These are phyloP conservation scores for Pythium utonaiense DNA, from an alignment of 352 stramenopile genomes.

Conservation along the genomic window DNA sequence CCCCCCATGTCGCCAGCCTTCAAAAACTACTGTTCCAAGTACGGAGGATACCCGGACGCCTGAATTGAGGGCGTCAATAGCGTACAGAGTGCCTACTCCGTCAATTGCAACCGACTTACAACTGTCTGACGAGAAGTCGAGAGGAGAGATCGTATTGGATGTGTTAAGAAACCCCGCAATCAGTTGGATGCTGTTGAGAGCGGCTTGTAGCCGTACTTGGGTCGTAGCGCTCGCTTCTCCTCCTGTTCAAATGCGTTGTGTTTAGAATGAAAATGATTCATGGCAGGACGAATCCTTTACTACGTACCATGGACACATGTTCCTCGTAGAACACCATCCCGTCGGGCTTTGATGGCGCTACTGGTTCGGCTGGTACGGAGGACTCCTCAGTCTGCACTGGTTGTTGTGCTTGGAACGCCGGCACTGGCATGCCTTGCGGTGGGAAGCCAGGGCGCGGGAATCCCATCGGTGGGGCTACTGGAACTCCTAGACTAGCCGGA, in stretches of 20 bases:
- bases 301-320: slow-evolving; percentile 24
- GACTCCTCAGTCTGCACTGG: neutral
- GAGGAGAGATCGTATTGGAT: slow-evolving; percentile 19
- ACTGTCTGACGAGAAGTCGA: slow-evolving; percentile 8
- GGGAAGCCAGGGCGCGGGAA: slow-evolving; percentile 16
- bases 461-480: slow-evolving; percentile 3
- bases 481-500: neutral
- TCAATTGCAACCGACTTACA: slow-evolving; percentile 9
- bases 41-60: slow-evolving; percentile 70
- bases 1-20: slow-evolving; percentile 36
- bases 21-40: slow-evolving; percentile 85
- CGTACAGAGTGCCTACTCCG: neutral
- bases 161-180: slow-evolving; percentile 12
- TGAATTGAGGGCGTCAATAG: slow-evolving; percentile 6
- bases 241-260: slow-evolving; percentile 50
- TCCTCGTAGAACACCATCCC: slow-evolving; percentile 29
- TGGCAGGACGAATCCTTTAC: neutral
- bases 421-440: neutral
- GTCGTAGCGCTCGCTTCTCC: slow-evolving; percentile 72
- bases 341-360: slow-evolving; percentile 23
- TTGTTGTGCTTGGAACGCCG: neutral
- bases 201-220: slow-evolving; percentile 74
- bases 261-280: too few species aligned
- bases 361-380: neutral
- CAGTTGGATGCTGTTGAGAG: slow-evolving; percentile 19